These are phyloP conservation scores for Alloteropsis angusta DNA, from an alignment of 202 grass and related monocot species.

Conservation along the genomic window DNA sequence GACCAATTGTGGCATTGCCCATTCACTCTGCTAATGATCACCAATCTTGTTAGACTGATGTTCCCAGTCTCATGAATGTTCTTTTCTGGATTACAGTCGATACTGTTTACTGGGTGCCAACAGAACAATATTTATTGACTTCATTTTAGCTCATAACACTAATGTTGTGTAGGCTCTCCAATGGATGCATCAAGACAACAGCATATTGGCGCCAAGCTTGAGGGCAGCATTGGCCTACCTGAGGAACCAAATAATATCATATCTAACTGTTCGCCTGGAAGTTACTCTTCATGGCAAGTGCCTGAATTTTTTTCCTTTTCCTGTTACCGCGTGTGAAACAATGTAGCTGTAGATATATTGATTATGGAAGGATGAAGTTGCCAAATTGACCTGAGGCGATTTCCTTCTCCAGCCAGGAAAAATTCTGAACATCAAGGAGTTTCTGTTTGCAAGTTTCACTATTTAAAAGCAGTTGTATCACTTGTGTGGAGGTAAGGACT, in stretches of 20 bases:
- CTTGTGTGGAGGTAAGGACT: constrained; percentile 34
- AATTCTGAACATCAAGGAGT: constrained; percentile 42
- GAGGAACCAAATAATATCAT: constrained; percentile 48
- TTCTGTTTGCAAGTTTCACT: constrained; percentile 44
- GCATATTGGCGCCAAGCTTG: constrained; percentile 24
- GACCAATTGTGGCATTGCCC: background rate
- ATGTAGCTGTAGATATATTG: constrained; percentile 58
- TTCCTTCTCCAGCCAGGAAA: constrained; percentile 39
- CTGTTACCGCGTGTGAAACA: constrained; percentile 34
- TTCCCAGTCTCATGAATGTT: background rate
- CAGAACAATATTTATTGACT: background rate
- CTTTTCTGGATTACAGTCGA: background rate
- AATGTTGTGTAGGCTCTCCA: constrained; percentile 28
- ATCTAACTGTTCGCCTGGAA: constrained; percentile 46
- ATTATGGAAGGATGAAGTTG: constrained; percentile 41
- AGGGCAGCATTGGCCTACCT: constrained; percentile 23
- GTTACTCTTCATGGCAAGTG: constrained; percentile 45
- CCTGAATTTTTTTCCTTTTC: constrained; percentile 31
- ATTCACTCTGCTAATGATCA: background rate
- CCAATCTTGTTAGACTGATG: background rate
- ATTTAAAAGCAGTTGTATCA: constrained; percentile 39
- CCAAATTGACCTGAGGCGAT: constrained; percentile 31
- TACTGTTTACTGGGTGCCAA: background rate
- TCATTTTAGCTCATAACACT: background rate
- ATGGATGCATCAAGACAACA: constrained; percentile 32